Percentiles rank a stretch among this genome's conserved stretches.
phyloP scores from a whole-genome alignment of 1,284 basidiomycete species.

The Tilletia setariae region DNA sequence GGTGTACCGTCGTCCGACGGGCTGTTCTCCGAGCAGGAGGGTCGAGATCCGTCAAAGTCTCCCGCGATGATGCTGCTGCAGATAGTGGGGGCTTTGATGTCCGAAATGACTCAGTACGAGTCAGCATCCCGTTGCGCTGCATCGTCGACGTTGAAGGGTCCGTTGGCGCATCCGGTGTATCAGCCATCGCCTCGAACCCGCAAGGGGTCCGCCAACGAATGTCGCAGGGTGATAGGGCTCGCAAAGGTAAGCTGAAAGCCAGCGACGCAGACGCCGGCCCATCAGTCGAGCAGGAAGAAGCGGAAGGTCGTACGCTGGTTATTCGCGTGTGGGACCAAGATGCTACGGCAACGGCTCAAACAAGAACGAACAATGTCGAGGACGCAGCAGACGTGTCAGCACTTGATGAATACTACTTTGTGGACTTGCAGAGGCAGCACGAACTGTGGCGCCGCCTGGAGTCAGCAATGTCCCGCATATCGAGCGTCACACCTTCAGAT shows the following conservation, averaged over 20 bases:
- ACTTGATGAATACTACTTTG: slow-evolving; percentile 12
- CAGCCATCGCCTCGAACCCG: too few relatives aligned
- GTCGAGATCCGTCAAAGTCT: slow-evolving; percentile 3
- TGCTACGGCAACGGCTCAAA: background rate
- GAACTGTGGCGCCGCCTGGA: slow-evolving; percentile 1
- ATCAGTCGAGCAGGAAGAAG: background rate
- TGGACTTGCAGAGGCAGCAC: slow-evolving; percentile 7
- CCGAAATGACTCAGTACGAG: slow-evolving; percentile 46
- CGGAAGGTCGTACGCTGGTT: background rate
- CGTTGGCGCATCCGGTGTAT: slow-evolving; percentile 72
- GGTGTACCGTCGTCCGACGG: slow-evolving; percentile 12
- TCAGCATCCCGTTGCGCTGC: slow-evolving; percentile 86
- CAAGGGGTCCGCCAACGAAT: too few relatives aligned
- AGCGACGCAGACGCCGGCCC: background rate
- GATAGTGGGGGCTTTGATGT: background rate
- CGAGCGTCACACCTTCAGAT: background rate
- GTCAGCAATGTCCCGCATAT: background rate
- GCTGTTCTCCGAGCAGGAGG: slow-evolving; percentile 18
- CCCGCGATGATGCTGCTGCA: background rate
- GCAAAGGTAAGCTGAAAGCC: slow-evolving; percentile 2
- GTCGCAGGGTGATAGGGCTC: too few relatives aligned
- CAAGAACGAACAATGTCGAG: background rate
- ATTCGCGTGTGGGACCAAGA: background rate
- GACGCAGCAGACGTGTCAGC: background rate
- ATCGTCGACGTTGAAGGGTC: slow-evolving; percentile 85